phyloP scores from a whole-genome alignment of 225 moss, liverwort and hornwort species.

The Pseudoscleropodium purum region DNA sequence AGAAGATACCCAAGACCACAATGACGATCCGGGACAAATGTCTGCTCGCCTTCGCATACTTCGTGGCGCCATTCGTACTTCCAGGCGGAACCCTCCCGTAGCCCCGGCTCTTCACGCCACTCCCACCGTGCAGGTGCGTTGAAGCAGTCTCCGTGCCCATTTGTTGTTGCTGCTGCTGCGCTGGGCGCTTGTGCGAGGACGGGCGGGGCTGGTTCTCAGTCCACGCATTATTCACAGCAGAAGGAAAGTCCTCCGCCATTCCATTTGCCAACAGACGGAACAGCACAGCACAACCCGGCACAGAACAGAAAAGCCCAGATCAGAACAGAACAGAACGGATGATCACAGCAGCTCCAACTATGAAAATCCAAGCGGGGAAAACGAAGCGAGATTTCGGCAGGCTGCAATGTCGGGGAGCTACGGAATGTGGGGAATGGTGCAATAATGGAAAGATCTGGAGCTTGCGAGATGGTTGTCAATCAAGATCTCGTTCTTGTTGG shows the following conservation, averaged over 20 bases:
- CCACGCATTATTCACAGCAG: neutral
- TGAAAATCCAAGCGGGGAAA: neutral
- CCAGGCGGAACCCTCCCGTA: neutral
- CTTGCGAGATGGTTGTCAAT: neutral
- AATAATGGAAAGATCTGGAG: neutral
- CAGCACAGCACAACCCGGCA: no score
- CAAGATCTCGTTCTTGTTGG: neutral
- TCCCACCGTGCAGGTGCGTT: neutral
- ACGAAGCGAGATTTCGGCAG: neutral
- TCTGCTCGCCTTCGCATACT: neutral
- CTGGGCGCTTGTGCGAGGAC: neutral
- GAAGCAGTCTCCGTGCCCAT: neutral
- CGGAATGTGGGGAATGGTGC: neutral
- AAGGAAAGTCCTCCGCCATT: neutral
- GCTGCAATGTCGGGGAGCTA: neutral
- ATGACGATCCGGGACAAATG: conserved; percentile 30
- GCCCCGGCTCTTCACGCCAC: neutral
- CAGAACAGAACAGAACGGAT: neutral
- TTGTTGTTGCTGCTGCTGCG: neutral
- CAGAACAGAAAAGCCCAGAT: no score
- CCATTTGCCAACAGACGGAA: neutral
- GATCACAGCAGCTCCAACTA: neutral
- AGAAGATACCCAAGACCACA: conserved; percentile 12
- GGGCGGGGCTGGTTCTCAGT: neutral
- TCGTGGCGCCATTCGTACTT: neutral